Evolutionary conservation across 2,329 filamentous ascomycete species (phyloP), one percentile per base, ranked within the genome.

Genomic region (Davidsoniella eucalypti): DNA sequence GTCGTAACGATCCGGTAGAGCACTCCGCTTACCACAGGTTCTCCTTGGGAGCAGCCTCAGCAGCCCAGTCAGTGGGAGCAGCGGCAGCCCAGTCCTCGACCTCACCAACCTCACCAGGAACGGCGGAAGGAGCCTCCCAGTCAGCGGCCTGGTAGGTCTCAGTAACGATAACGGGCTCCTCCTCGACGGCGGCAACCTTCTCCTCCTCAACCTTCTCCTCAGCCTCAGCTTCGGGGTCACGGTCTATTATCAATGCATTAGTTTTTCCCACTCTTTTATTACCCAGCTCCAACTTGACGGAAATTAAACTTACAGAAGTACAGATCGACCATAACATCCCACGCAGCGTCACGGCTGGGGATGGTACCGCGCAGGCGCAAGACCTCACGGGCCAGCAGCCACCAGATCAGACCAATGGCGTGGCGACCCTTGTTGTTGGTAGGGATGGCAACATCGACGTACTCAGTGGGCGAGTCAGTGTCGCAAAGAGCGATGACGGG

Each of bases 361-460:
- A 98, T 87, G 66, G 88, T 96, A 63, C 93, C 92, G 64, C 92
- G 87, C 65, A 98, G 87, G 68, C 93, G 87, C 70, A 98, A 88
- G 68, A 98, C 90, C 81, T 98, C 92, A 79, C 92, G 92, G 69
- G 92, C 90, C 62, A 98, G 80, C 82, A 98, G 83, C 92, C 92
- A 98, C 92, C 92, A 98, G 75, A 98, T 70, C 64, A 92, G 79
- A 77, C 92, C 92, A 64, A 98, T 98, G 69, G 93, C 82, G 76
- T 96, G 88, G 69, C 92, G 90, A 78, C 88, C 90, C 84, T 98
- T 98, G 87, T 98, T 98, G 87, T 98, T 98, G 76, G 92, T 95
- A 65, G 92, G 92, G 73, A 98, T 98, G 71, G 92, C 92, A 71
- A 96, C 87, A 67, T 98, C 92, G 68, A 98, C 92, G 76, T 90